A percentile compares a stretch with the other conserved stretches of the same genome.
These are phyloP conservation scores for Candolleomyces eurysporus DNA, from an alignment of 768 basidiomycete species.

Conservation along the genomic window DNA sequence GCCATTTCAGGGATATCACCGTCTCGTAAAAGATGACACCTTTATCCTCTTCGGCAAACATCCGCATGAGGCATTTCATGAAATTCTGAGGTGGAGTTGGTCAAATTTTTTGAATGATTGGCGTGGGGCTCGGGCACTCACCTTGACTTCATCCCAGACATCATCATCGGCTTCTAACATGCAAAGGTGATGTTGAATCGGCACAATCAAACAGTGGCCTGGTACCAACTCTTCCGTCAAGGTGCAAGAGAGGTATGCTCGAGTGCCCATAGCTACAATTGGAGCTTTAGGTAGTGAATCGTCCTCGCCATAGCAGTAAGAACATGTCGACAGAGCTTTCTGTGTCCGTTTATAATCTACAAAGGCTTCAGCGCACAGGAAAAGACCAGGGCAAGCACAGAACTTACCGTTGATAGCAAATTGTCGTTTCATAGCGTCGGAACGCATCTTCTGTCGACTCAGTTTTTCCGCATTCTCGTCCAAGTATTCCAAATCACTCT, in stretches of 20 bases:
- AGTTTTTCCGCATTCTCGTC: conserved; percentile 96
- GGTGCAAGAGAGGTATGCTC: conserved; percentile 90
- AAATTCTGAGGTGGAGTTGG: conserved; percentile 46
- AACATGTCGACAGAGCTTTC: conserved; percentile 81
- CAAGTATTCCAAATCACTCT: conserved; percentile 92
- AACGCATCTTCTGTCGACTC: conserved; percentile 91
- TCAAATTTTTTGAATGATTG: background rate
- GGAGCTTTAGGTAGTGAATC: conserved; percentile 87
- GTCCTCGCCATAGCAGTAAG: conserved; percentile 91
- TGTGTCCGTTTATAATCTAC: conserved; percentile 94
- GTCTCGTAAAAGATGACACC: conserved; percentile 97
- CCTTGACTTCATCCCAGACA: conserved; percentile 95
- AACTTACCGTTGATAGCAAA: conserved; percentile 89
- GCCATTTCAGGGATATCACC: conserved; percentile 79
- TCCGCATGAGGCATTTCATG: conserved; percentile 93
- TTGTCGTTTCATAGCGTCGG: conserved; percentile 93
- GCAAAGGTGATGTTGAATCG: conserved; percentile 89
- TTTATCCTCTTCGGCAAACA: conserved; percentile 91
- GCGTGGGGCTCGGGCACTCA: conserved; percentile 34
- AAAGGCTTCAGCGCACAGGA: background rate
- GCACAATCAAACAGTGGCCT: conserved; percentile 94
- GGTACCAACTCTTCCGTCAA: conserved; percentile 82
- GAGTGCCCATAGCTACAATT: conserved; percentile 86
- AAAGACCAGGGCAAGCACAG: background rate
- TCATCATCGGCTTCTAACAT: conserved; percentile 96